These are phyloP conservation scores for Acacia melanoxylon DNA, from an alignment of 306 rosid genomes.

Conservation along the genomic window DNA sequence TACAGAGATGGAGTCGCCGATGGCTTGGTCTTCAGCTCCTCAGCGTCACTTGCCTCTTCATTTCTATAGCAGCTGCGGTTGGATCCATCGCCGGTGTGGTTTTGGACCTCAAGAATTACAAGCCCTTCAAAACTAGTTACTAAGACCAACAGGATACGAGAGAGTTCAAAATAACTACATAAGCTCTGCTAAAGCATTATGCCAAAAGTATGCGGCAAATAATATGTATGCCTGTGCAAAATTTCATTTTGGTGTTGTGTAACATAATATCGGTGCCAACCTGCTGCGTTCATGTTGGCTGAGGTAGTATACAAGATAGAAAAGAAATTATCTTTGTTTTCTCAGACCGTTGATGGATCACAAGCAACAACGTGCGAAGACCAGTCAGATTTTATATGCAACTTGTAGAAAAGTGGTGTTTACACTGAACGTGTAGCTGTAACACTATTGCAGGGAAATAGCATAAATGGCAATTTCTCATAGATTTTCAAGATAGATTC, in stretches of 20 bases:
- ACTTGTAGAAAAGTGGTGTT: neutral
- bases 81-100: conserved; percentile 72
- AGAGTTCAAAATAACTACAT: neutral
- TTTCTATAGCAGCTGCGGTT: conserved; percentile 61
- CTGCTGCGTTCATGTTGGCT: neutral
- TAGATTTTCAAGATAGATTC: neutral
- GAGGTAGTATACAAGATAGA: neutral
- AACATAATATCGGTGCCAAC: neutral
- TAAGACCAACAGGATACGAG: conserved; percentile 10
- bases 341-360: neutral
- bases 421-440: neutral
- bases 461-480: neutral
- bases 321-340: neutral
- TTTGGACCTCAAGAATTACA: conserved; percentile 72
- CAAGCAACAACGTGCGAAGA: neutral
- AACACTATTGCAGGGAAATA: neutral
- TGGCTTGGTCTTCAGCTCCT: conserved; percentile 69
- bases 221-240: neutral
- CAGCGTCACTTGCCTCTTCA: conserved; percentile 47
- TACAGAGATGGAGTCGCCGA: conserved; percentile 47
- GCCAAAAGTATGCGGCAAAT: neutral
- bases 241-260: neutral
- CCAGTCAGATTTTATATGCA: neutral
- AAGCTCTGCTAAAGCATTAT: neutral
- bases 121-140: conserved; percentile 58